A percentile compares a stretch with the other conserved stretches of the same genome.
Conservation (phyloP, 2,329 filamentous ascomycete species). For the Phyllosticta citribraziliensis region DNA sequence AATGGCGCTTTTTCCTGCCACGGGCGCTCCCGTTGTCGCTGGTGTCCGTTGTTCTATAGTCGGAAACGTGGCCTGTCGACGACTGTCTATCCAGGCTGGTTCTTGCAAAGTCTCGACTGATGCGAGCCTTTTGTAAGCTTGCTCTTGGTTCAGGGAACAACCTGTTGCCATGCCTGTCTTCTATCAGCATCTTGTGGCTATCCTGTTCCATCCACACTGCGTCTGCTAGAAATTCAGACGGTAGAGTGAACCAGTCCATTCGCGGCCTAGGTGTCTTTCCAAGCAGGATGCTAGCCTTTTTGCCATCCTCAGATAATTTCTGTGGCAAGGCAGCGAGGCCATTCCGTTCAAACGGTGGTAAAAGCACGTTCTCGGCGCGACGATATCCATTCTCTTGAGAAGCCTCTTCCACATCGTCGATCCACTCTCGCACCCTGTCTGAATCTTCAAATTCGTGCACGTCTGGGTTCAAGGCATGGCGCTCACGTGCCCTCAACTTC, state of each 20-base stretch:
- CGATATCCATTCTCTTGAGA: conserved; percentile 30
- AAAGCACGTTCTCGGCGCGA: conserved; percentile 22
- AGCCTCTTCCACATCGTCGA: conserved; percentile 54
- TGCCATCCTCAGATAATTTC: not conserved
- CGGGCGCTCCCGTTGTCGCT: conserved; percentile 28
- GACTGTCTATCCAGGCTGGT: conserved; percentile 1
- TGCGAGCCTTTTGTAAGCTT: conserved; percentile 1
- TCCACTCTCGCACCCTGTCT: conserved; percentile 62
- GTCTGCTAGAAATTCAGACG: conserved; percentile 81
- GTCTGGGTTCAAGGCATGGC: conserved; percentile 63
- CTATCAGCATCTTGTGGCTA: conserved; percentile 68
- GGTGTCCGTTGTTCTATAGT: conserved; percentile 24
- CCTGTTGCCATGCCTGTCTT: conserved; percentile 65
- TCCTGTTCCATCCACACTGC: conserved; percentile 81
- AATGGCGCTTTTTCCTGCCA: conserved; percentile 25
- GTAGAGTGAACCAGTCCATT: conserved; percentile 75
- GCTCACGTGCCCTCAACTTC: conserved; percentile 70
- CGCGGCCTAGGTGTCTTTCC: conserved; percentile 48
- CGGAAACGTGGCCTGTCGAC: conserved; percentile 15
- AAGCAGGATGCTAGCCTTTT: not conserved
- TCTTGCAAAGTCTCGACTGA: not conserved
- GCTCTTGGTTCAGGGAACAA: conserved; percentile 43
- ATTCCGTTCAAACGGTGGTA: conserved; percentile 19
- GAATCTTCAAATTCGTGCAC: conserved; percentile 69
- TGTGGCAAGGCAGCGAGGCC: not conserved